Evolutionary conservation across 2,329 filamentous ascomycete species (phyloP).

Genomic region (Boeremia exigua): DNA sequence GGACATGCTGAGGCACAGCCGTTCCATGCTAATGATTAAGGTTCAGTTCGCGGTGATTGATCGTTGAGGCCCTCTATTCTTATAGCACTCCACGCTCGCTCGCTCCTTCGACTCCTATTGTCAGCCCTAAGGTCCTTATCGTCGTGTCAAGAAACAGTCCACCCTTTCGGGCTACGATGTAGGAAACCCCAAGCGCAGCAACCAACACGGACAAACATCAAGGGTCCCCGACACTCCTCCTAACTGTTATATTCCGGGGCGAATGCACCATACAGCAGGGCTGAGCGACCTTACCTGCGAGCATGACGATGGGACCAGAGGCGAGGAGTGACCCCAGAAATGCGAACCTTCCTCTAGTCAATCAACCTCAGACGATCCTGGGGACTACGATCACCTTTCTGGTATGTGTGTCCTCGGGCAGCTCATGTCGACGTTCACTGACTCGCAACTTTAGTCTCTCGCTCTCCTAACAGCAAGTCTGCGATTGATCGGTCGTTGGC

Average conservation of each 20-base stretch:
- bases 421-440: neutral
- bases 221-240: neutral
- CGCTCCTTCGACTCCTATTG: neutral
- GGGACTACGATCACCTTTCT: conserved; percentile 38
- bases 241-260: neutral
- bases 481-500: conserved; percentile 40
- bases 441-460: conserved; percentile 24
- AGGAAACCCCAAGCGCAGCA: neutral
- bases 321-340: conserved; percentile 33
- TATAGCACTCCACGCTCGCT: conserved; percentile 1
- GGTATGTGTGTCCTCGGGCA: conserved; percentile 24
- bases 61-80: conserved; percentile 3
- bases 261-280: neutral
- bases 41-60: conserved; percentile 7
- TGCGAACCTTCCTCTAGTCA: conserved; percentile 36
- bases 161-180: neutral
- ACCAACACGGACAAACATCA: neutral
- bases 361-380: conserved; percentile 38
- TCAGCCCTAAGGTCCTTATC: neutral
- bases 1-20: conserved; percentile 12
- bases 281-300: neutral
- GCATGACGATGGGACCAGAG: conserved; percentile 17
- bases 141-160: neutral
- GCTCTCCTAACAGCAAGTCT: conserved; percentile 36
- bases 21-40: conserved; percentile 9